Evolutionary conservation across 495 filamentous ascomycete species (phyloP), one percentile per base, ranked within the genome.

Genomic region (Hypoxylon fuscum): DNA sequence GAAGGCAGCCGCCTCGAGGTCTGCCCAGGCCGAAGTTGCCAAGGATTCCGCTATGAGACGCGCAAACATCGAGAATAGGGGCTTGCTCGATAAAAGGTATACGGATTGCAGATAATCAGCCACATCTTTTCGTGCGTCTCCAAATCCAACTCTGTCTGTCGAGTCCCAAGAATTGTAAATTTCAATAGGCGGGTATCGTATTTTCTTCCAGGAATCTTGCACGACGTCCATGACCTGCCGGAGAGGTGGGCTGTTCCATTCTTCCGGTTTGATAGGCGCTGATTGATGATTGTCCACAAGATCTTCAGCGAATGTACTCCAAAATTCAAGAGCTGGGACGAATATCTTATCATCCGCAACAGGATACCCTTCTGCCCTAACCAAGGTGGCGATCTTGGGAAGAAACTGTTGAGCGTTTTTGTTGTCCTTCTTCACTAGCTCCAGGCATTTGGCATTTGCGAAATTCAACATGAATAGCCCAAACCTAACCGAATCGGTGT

Each of bases 1-100:
- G 72, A 90, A 96, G 29, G 91, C 77, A 1, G 88, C 84, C 4
- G 90, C 90, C 71, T 97, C 95, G 21, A 96, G 83, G 41, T 89
- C 86, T 18, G 83, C 76, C 92, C 93, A 98, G 20, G 85, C 74
- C 47, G 78, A 78, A 21, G 72, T 76, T 41, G 77, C 60, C 1
- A 95, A 77, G 18, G 87, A 84, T 31, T 80, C 76, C 3, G 83
- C 74, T 41, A 90, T 83, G 35, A 88, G 77, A 37, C 85, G 77
- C 35, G 89, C 85, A 66, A 97, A 90, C 8, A 86, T 82, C 14
- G 85, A 79, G 14, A 97, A 81, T 25, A 97, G 68, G 3, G 81
- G 77, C 18, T 85, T 78, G 0, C 90, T 90, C 3, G 92, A 73
- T 5, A 92, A 77, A 0, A 87, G 79, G 64, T 90, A 96, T 22